Conservation (phyloP, 257 asterid species). For the Solanum pennellii region DNA sequence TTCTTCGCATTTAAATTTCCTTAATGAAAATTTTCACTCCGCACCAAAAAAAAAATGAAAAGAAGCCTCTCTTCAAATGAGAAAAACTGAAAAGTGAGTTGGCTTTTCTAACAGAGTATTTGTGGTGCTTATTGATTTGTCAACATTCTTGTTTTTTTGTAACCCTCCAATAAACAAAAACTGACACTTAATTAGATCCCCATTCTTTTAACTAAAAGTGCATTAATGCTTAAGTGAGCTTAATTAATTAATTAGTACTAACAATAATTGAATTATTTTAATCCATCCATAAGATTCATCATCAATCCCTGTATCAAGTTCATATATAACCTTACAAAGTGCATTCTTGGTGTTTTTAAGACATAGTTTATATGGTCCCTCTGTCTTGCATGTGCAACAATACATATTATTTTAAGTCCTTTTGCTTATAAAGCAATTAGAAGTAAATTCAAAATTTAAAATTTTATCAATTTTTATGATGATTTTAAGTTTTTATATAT, state of each 20-base stretch:
- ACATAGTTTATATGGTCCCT: background rate
- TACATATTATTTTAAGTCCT: background rate
- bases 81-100: background rate
- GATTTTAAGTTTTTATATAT: background rate
- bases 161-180: background rate
- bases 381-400: background rate
- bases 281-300: background rate
- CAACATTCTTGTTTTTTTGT: background rate
- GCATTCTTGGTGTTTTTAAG: background rate
- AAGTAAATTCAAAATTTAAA: background rate
- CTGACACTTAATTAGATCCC: background rate
- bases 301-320: background rate
- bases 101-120: background rate
- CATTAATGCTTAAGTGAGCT: background rate
- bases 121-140: background rate
- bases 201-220: background rate
- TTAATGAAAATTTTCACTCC: background rate
- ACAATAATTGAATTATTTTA: background rate
- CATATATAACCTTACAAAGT: background rate
- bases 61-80: background rate
- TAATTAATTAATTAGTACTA: background rate
- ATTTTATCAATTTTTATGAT: fast-evolving
- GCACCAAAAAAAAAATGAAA: background rate
- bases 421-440: background rate
- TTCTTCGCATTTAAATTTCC: too few relatives aligned